Base-by-base conservation (phyloP, 768 basidiomycete species). In the Clitopilus passeckerianus region DNA sequence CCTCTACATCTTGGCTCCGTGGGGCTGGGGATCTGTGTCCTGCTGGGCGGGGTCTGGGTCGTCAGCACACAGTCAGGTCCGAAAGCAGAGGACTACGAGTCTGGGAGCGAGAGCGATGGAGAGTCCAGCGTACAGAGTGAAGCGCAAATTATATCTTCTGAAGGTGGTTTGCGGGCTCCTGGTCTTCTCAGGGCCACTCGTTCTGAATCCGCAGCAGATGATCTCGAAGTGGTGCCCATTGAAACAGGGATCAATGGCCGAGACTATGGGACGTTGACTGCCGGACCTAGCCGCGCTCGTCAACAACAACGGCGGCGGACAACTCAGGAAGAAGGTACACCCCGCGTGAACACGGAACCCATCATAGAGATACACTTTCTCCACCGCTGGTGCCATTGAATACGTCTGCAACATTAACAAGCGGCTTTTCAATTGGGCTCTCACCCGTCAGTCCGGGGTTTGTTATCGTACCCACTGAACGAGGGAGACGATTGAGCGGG, bases 1-100 rank as follows among this genome's bases (percentile, higher is more conserved):
- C 76, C 80, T 0, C 64, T 84, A n/a, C 84, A 94, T 69, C 81
- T 94, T n/a, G 70, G 75, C 5, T 80, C 96, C 23, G 91, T 98
- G 59, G 75, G 80, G 6, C 63, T 92, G 7, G 95, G 95, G 0
- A 93, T 93, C 57, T 71, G 81, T 14, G 71, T 93, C 8, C 81
- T 98, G 0, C 82, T 98, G 15, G 81, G 84, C 2, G 95, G 95
- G 8, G 95, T 98, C 1, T 95, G 93, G 90, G 82, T 93, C 18
- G 91, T 96, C 54, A 91, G 89, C 63, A 84, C 91, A 55, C 86
- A 88, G 54, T 83, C 88, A 1, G 83, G 82, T 1, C 77, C 79
- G 34, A 83, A 79, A 18, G 77, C 75, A 33, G 76, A 74, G 10
- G 80, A 85, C 59, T 71, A 81, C 30, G 82, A 82, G 43, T 63